A percentile compares a stretch with the other conserved stretches of the same genome.
Evolutionary conservation across 2,329 filamentous ascomycete genomes (phyloP).

Genomic region (Coleophoma crateriformis): DNA sequence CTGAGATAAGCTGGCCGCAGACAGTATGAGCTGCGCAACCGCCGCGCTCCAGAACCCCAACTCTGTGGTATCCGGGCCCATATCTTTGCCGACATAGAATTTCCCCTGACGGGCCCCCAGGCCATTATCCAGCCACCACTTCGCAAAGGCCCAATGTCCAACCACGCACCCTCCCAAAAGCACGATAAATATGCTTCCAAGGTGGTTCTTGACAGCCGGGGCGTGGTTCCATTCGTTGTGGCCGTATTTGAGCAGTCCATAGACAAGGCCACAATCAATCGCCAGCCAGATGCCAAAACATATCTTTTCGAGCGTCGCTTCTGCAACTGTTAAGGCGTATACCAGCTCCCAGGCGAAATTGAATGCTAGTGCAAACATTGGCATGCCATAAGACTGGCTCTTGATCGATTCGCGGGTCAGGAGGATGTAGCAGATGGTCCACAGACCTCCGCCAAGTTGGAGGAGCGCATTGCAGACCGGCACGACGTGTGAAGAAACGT

Average conservation of each 20-base stretch:
- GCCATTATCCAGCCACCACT: conserved; percentile 44
- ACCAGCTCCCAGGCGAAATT: conserved; percentile 49
- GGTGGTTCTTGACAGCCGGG: conserved; percentile 35
- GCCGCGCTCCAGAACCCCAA: conserved; percentile 15
- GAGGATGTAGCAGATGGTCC: conserved; percentile 35
- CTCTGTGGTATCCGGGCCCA: conserved; percentile 43
- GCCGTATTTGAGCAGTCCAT: conserved; percentile 38
- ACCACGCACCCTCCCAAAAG: conserved; percentile 31
- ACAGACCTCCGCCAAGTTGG: conserved; percentile 16
- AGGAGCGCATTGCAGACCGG: conserved; percentile 9
- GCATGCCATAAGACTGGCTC: conserved; percentile 43
- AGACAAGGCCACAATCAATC: conserved; percentile 42
- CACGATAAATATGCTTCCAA: conserved; percentile 30
- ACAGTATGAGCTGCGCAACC: conserved; percentile 32
- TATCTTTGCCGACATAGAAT: conserved; percentile 28
- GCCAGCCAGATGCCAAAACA: conserved; percentile 43
- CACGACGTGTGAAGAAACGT: conserved; percentile 9
- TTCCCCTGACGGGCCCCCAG: conserved; percentile 34
- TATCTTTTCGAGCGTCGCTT: conserved; percentile 34
- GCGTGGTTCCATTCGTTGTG: conserved; percentile 35
- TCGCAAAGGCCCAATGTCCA: conserved; percentile 36
- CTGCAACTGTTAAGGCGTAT: conserved; percentile 40
- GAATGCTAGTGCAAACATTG: conserved; percentile 39
- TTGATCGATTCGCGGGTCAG: conserved; percentile 38
- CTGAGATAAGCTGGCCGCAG: conserved; percentile 40